Conservation (phyloP, 1,284 basidiomycete genomes). For the Phylloboletellus chloephorus region DNA sequence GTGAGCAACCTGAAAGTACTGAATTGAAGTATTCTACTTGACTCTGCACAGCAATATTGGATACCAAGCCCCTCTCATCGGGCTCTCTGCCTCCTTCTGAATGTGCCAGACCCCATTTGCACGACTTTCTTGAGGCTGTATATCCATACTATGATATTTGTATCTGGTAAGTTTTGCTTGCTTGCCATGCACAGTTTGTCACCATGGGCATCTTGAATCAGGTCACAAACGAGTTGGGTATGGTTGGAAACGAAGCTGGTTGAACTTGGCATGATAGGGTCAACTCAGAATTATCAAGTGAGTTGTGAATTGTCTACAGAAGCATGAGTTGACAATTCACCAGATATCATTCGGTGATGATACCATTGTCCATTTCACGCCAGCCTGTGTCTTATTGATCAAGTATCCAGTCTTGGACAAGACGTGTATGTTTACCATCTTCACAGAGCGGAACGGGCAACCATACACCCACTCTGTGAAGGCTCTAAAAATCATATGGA, state of each 20-base stretch:
- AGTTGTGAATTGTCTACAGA: slow-evolving; percentile 11
- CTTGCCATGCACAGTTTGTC: neutral
- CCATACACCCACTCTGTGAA: slow-evolving; percentile 80
- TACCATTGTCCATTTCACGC: neutral
- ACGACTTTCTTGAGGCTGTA: slow-evolving; percentile 75
- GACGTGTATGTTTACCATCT: slow-evolving; percentile 86
- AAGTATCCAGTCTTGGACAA: slow-evolving; percentile 70
- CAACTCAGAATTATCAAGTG: slow-evolving; percentile 66
- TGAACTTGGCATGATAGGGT: slow-evolving; percentile 81
- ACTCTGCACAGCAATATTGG: slow-evolving; percentile 59
- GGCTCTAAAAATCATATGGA: slow-evolving; percentile 83
- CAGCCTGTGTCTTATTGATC: slow-evolving; percentile 6
- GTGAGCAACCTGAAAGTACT: slow-evolving; percentile 32
- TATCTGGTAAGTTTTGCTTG: slow-evolving; percentile 53
- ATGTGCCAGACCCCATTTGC: slow-evolving; percentile 77
- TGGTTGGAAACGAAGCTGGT: slow-evolving; percentile 90
- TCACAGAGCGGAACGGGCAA: slow-evolving; percentile 67
- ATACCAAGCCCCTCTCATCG: slow-evolving; percentile 75
- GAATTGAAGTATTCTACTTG: neutral
- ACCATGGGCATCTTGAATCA: slow-evolving; percentile 20
- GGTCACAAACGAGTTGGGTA: slow-evolving; percentile 85
- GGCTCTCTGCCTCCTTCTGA: slow-evolving; percentile 73
- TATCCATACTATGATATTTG: slow-evolving; percentile 84
- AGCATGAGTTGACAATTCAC: slow-evolving; percentile 7
- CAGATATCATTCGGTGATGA: slow-evolving; percentile 58